Evolutionary conservation across 2,329 filamentous ascomycete species (phyloP).

Genomic region (Paracamarosporium sp.): DNA sequence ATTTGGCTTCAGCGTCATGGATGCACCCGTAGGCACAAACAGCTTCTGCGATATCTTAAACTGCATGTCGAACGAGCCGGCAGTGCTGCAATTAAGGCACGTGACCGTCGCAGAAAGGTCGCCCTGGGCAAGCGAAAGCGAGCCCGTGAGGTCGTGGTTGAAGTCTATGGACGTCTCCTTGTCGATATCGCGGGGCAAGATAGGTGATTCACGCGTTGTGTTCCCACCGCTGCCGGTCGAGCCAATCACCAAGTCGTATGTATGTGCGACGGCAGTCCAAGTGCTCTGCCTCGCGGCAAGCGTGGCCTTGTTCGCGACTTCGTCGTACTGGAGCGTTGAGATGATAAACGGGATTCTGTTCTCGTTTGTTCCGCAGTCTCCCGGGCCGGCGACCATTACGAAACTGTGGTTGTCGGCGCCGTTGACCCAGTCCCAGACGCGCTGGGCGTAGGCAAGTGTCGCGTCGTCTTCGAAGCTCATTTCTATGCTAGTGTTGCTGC

Average conservation of each 20-base stretch:
- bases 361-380: constrained; percentile 26
- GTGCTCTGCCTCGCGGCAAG: constrained; percentile 12
- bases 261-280: constrained; percentile 24
- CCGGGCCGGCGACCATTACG: constrained; percentile 24
- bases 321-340: constrained; percentile 21
- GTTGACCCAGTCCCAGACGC: constrained; percentile 32
- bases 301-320: constrained; percentile 20
- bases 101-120: constrained; percentile 16
- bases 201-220: background rate
- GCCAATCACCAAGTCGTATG: constrained; percentile 28
- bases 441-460: constrained; percentile 22
- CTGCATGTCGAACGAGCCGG: constrained; percentile 28
- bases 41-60: constrained; percentile 24
- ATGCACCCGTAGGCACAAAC: constrained; percentile 23
- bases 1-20: constrained; percentile 23
- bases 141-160: constrained; percentile 22
- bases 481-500: constrained; percentile 16
- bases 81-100: constrained; percentile 25
- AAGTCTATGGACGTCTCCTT: constrained; percentile 24
- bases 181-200: constrained; percentile 17
- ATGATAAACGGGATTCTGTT: constrained; percentile 21
- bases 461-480: constrained; percentile 26
- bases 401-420: constrained; percentile 29
- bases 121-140: constrained; percentile 13
- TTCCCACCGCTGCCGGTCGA: constrained; percentile 6